phyloP scores from a whole-genome alignment of 148 eudicot genomes.

The Amaranthus hypochondriacus region DNA sequence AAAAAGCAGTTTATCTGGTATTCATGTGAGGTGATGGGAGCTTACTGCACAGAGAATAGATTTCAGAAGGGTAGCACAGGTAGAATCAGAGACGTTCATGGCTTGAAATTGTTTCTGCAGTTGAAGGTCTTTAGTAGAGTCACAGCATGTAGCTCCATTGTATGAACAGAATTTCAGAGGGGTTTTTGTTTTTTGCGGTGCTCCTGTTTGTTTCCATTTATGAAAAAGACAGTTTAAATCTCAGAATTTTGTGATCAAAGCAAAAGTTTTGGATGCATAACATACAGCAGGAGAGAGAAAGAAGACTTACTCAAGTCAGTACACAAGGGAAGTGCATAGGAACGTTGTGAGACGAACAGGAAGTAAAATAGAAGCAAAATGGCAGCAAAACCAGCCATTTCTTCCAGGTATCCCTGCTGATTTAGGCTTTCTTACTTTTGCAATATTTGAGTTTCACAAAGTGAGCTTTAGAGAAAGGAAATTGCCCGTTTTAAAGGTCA shows the following conservation, averaged over 20 bases:
- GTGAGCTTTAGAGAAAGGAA: not conserved
- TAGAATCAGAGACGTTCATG: slow-evolving; percentile 65
- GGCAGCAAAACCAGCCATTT: slow-evolving; percentile 28
- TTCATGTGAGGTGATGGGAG: not conserved
- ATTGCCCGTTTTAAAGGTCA: slow-evolving; percentile 18
- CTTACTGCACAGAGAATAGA: slow-evolving; percentile 86
- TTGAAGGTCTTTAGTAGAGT: slow-evolving; percentile 48
- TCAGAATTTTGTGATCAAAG: not conserved
- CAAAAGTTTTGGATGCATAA: not conserved
- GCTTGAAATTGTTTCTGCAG: slow-evolving; percentile 53
- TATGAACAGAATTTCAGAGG: slow-evolving; percentile 58
- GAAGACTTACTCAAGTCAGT: slow-evolving; percentile 61
- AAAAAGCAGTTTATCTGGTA: not conserved
- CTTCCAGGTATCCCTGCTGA: not conserved
- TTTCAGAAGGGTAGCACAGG: slow-evolving; percentile 69
- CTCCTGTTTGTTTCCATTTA: slow-evolving; percentile 45
- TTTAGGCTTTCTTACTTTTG: not conserved
- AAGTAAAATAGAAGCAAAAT: slow-evolving; percentile 28
- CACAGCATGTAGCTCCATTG: slow-evolving; percentile 74
- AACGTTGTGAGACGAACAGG: slow-evolving; percentile 34
- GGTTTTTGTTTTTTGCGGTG: slow-evolving; percentile 39
- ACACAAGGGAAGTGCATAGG: slow-evolving; percentile 65
- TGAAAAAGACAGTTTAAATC: not conserved
- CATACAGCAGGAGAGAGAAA: not conserved
- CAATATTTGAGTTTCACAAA: not conserved